Evolutionary conservation across 1,284 basidiomycete species (phyloP), one percentile per base, ranked within the genome.

Genomic region (Tilletia horrida): DNA sequence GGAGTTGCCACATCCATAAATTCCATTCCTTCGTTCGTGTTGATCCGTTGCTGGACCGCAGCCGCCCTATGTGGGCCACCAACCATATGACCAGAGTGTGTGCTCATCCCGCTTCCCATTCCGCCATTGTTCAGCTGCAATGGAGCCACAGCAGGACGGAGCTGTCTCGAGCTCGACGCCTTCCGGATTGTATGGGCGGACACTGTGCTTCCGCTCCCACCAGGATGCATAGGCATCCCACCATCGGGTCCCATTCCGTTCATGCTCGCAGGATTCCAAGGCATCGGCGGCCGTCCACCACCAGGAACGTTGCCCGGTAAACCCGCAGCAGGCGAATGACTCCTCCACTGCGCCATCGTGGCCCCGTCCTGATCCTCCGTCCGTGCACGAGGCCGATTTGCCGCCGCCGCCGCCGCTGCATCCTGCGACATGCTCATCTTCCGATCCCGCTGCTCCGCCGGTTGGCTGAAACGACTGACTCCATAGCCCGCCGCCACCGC

Each of bases 321-420:
- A 11, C 35, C 35, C 11, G 75, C 13, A 72, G 66, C 23, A 3
- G 77, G 77, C 35, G 76, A 77, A 52, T 76, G 66, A 23, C 72
- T 71, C n/a, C 76, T 45, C 77, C 77, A 79, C 63, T 79, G 77
- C 7, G 71, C 65, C 71, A 79, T 73, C n/a, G 73, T 66, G 21
- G 64, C 63, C 2, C 71, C 72, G 31, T 78, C 75, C 43, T 78
- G 76, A 62, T 78, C 76, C 66, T 76, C 76, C 11, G 76, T 78
- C 61, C 72, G 59, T 1, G 76, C 76, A 8, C 76, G 64, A 1
- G 76, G 76, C 1, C 71, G 61, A 40, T n/a, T 23, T 11, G 35
- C 35, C 6, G 35, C 35, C 35, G 35, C 35, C 35, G 35, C 35
- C 35, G 35, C 35, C 6, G 55, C 27, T 4, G 66, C 31, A 29